Evolutionary conservation across 2,329 filamentous ascomycete species (phyloP), one percentile per base, ranked within the genome.

Genomic region (Blastomyces gilchristii): DNA sequence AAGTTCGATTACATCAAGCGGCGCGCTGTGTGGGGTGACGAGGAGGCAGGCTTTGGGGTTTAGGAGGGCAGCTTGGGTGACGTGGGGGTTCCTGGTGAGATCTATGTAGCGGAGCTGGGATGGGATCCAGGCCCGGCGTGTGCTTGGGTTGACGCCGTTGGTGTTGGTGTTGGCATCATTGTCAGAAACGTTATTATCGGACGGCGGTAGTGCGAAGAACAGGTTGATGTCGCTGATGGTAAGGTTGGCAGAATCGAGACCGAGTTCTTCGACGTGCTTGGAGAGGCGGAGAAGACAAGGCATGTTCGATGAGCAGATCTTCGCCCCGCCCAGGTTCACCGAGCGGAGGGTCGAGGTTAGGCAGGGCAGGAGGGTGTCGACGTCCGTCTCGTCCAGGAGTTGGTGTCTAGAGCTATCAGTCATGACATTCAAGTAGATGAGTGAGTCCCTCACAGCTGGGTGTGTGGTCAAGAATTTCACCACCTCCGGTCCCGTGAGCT

Each of bases 1-100:
- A 37, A 93, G 79, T 73, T 94, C 90, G 60, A 94, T 80, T 39
- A 93, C 90, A 68, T 89, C 85, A 16, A 94, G 82, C 2, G 90
- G 89, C 59, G 82, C 80, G 18, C 87, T 86, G 60, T 81, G 79
- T 6, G 77, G 72, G 59, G 82, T 81, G 49, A 90, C 81, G 18
- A 92, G 76, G 1, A 80, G 76, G 67, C 80, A 83, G 28, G 77
- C 73, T 56, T 77, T 81, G 1, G 82, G 81, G 61, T 82, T 79
- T 59, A 87, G 80, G 65, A 90, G 82, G 60, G 84, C 74, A 9
- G 77, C 81, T 61, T 83, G 81, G 6, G 83, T 83, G 63, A 83
- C 71, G 54, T 76, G 73, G 60, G 83, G 80, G 65, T 90, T 85
- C 71, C 90, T 88, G 50, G 87, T 90, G 56, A 92, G 82, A 70